Base-by-base conservation (phyloP, 2,329 filamentous ascomycete genomes). In the Penicillium capsulatum region DNA sequence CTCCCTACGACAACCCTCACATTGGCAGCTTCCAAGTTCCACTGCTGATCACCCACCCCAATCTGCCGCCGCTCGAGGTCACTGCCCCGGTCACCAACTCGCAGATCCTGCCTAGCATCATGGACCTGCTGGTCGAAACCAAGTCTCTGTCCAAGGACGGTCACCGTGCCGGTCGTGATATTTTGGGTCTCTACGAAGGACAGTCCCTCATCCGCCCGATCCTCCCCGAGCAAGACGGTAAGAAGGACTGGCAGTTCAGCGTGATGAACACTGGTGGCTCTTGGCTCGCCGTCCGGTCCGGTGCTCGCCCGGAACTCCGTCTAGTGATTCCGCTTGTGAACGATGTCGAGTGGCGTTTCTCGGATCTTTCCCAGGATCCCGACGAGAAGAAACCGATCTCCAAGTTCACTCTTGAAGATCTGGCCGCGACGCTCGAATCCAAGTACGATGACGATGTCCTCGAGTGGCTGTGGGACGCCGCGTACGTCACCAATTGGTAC, bases 261-360 rank as follows among this genome's bases (percentile, higher is more conserved):
- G 53, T 63, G 17, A 64, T 65, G 45, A 65, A 65, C 36, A 54
- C 61, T 2, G 63, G 63, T 9, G 60, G 61, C 19, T 57, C 59
- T 1, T 53, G 83, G 84, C 64, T 76, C 73, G 47, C 71, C 73
- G 51, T 82, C 86, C 65, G 81, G 81, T n/a, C 75, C 70, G 50
- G 96, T 83, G 88, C 81, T 81, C 55, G 87, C 88, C 71, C 64
- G 30, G 62, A 76, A 10, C 34, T 31, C 94, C 44, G 74, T 76
- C 45, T 90, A 83, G 52, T 57, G 10, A 82, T 96, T 38, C 81
- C 86, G 3, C 81, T 91, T 54, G 78, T 86, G 57, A 85, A 94
- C 62, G 85, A 87, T 36, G 84, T 72, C 4, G 51, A 56, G 17
- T 65, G 56, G 44, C 43, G 51, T 17, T 69, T 70, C 48, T 63